Evolutionary conservation across 139 green algal genomes (phyloP).

Genomic region (Raphidocelis subcapitata): DNA sequence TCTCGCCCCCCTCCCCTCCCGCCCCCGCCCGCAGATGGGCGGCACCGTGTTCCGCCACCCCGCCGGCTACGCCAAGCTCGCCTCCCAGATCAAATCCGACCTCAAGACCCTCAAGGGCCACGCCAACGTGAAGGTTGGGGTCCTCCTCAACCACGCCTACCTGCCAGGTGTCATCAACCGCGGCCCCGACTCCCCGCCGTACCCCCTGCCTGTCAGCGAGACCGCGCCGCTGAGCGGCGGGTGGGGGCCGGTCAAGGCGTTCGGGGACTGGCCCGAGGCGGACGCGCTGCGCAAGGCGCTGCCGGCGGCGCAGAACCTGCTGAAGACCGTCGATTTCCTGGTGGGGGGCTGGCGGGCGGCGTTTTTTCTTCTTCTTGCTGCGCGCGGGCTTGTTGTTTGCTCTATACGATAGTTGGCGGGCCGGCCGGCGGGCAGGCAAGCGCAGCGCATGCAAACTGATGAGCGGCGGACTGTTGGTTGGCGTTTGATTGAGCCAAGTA

Average conservation of each 20-base stretch:
- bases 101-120: neutral
- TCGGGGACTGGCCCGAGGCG: neutral
- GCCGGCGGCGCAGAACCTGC: neutral
- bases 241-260: neutral
- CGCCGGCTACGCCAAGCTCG: neutral
- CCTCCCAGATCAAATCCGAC: neutral
- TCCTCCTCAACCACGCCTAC: conserved; percentile 1
- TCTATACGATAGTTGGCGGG: too few species aligned
- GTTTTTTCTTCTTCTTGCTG: too few species aligned
- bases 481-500: too few species aligned
- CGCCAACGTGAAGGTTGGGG: neutral
- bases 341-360: too few species aligned
- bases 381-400: too few species aligned
- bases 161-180: neutral
- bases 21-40: neutral
- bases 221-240: neutral
- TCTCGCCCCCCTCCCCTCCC: too few species aligned
- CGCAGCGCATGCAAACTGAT: too few species aligned
- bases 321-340: neutral
- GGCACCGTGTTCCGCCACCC: conserved; percentile 1
- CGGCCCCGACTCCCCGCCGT: neutral
- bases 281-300: neutral
- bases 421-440: too few species aligned
- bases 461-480: too few species aligned
- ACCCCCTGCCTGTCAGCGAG: neutral